Evolutionary conservation across 345 rosid genomes (phyloP).

Genomic region (Euphorbia tirucalli): DNA sequence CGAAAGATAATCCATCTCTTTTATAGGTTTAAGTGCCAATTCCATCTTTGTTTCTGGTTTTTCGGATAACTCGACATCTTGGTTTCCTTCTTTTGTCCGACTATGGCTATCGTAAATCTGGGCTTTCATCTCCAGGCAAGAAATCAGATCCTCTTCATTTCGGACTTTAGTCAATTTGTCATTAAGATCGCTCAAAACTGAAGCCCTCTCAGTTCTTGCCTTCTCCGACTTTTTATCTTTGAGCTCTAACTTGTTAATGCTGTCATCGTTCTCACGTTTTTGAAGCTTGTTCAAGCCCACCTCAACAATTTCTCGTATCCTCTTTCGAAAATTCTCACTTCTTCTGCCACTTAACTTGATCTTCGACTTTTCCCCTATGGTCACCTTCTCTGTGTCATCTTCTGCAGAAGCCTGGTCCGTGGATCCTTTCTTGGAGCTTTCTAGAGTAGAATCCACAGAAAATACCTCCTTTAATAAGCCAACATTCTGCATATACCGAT

Average conservation of each 20-base stretch:
- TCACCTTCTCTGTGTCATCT: slow-evolving; percentile 26
- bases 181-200: slow-evolving; percentile 48
- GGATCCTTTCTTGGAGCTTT: slow-evolving; percentile 31
- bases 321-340: slow-evolving; percentile 51
- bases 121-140: slow-evolving; percentile 61
- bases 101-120: slow-evolving; percentile 33
- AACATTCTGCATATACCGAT: slow-evolving; percentile 70
- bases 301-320: slow-evolving; percentile 53
- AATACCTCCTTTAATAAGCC: slow-evolving; percentile 76
- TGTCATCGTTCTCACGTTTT: slow-evolving; percentile 24
- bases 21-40: slow-evolving; percentile 13
- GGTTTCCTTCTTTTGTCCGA: slow-evolving; percentile 17
- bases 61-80: slow-evolving; percentile 16
- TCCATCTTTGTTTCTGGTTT: slow-evolving; percentile 28
- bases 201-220: slow-evolving; percentile 46
- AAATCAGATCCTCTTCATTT: slow-evolving; percentile 70
- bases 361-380: slow-evolving; percentile 45
- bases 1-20: slow-evolving; percentile 22
- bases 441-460: slow-evolving; percentile 42
- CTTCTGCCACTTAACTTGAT: slow-evolving; percentile 46
- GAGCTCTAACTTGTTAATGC: slow-evolving; percentile 18
- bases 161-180: slow-evolving; percentile 81
- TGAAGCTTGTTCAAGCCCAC: slow-evolving; percentile 59
- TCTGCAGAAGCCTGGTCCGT: slow-evolving; percentile 27
- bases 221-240: slow-evolving; percentile 36